Evolutionary conservation across 2,329 filamentous ascomycete genomes (phyloP).

Genomic region (Fusarium newnesense): DNA sequence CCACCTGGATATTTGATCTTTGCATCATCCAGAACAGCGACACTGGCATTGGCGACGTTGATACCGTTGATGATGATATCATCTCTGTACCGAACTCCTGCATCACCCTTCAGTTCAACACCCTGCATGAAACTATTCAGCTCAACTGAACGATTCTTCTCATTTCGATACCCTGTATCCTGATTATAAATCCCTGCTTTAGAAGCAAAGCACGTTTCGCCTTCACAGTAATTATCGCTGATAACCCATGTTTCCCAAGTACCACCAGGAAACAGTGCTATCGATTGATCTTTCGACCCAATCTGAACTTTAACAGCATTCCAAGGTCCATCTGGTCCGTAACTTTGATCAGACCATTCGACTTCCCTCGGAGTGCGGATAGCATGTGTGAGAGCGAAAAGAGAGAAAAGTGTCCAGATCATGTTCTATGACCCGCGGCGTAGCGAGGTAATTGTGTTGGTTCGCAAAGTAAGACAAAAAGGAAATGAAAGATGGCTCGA

Average conservation of each 20-base stretch:
- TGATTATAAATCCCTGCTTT: background rate
- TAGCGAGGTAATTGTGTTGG: background rate
- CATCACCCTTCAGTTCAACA: background rate
- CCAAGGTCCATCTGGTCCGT: constrained; percentile 8
- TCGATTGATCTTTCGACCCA: background rate
- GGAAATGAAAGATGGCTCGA: background rate
- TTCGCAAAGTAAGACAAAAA: background rate
- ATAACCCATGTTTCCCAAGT: constrained; percentile 15
- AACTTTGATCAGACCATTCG: constrained; percentile 9
- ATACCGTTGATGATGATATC: background rate
- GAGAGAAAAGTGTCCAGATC: background rate
- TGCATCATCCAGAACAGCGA: background rate
- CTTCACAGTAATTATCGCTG: background rate
- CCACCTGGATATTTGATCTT: constrained; percentile 3
- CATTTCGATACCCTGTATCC: background rate
- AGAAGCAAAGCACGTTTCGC: background rate
- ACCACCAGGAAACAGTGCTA: background rate
- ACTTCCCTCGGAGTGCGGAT: background rate
- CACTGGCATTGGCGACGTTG: background rate
- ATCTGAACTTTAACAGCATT: background rate
- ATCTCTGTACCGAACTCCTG: background rate
- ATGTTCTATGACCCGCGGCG: background rate
- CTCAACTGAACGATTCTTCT: background rate
- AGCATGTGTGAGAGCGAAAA: background rate
- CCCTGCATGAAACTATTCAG: constrained; percentile 8